Evolutionary conservation across 441 rosid genomes (phyloP).

Genomic region (Metrosideros polymorpha): DNA sequence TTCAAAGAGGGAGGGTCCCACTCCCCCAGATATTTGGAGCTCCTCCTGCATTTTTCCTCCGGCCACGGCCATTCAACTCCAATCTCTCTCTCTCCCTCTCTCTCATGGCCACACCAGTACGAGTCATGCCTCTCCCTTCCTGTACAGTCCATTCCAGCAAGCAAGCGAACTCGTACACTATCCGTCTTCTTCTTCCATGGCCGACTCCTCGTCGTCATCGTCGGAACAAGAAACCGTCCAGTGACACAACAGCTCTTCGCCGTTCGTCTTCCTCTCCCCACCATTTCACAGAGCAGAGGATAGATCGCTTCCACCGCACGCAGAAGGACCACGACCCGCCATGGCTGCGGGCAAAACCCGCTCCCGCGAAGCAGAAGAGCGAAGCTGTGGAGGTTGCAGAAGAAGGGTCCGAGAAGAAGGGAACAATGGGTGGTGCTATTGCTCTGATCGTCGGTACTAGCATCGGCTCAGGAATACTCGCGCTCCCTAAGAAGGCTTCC

Average conservation of each 20-base stretch:
- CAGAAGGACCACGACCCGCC: not conserved
- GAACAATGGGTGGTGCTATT: constrained; percentile 43
- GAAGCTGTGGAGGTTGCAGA: not conserved
- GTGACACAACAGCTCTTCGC: not conserved
- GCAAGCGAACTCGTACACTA: not conserved
- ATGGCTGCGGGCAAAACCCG: not conserved
- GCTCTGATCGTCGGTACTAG: constrained; percentile 56
- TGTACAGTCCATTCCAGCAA: not conserved
- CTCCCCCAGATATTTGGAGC: not conserved
- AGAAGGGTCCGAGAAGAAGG: constrained; percentile 21
- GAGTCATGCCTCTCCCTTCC: not conserved
- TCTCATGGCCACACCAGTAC: not conserved
- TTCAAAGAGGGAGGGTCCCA: not conserved
- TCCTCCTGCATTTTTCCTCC: not conserved
- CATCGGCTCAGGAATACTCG: constrained; percentile 58
- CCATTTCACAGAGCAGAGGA: not conserved
- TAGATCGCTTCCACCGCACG: not conserved
- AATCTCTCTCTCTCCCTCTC: not conserved
- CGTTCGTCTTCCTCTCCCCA: not conserved
- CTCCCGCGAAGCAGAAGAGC: not conserved
- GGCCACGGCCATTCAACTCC: not conserved
- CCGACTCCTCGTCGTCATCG: not conserved
- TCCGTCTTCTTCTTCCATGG: not conserved
- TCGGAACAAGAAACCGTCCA: not conserved
- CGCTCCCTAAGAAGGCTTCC: constrained; percentile 48